Base-by-base conservation (phyloP, 371 early-diverging fungal genomes). In the Mortierella sp. region DNA sequence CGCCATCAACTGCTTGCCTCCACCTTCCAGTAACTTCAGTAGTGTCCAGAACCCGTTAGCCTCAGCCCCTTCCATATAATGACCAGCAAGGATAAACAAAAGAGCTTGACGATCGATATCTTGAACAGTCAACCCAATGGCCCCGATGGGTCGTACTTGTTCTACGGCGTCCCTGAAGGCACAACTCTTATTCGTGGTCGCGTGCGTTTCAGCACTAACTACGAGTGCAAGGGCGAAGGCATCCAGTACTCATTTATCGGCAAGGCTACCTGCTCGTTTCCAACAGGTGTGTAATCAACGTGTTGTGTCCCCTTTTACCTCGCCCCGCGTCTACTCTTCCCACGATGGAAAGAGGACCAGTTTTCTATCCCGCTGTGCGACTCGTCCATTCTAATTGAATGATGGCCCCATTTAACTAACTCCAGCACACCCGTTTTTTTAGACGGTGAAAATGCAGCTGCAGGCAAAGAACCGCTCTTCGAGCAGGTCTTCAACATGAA, bases 221-320 rank as follows among this genome's bases (percentile, higher is more conserved):
- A 60, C 28, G 67, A 67, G 56, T 67, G 60, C 51, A 59, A 50
- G 38, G 54, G 67, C 8, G 50, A 60, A 10, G 3, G 50, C 7
- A 43, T 59, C 24, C 19, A 43, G 16, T 55, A 49, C 46, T 23
- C 16, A n/a, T 66, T 66, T 23, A 12, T 43, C 3, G 67, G 67
- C 38, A 52, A 27, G 19, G 53, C 59, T 5, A 28, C 30, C n/a
- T 59, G 53, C 23, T 27, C 34, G 12, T 66, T 58, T 27, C 3
- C 43, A 54, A n/a, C n/a, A n/a, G n/a, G n/a, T n/a, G n/a, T n/a
- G n/a, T n/a, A n/a, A n/a, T n/a, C n/a, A n/a, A n/a, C n/a, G n/a
- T n/a, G n/a, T n/a, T n/a, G n/a, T n/a, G n/a, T n/a, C n/a, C n/a
- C n/a, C n/a, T n/a, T n/a, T n/a, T n/a, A n/a, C n/a, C n/a, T n/a